Evolutionary conservation across 805 yeast species (phyloP).

Genomic region (Yamadazyma ubonensis): DNA sequence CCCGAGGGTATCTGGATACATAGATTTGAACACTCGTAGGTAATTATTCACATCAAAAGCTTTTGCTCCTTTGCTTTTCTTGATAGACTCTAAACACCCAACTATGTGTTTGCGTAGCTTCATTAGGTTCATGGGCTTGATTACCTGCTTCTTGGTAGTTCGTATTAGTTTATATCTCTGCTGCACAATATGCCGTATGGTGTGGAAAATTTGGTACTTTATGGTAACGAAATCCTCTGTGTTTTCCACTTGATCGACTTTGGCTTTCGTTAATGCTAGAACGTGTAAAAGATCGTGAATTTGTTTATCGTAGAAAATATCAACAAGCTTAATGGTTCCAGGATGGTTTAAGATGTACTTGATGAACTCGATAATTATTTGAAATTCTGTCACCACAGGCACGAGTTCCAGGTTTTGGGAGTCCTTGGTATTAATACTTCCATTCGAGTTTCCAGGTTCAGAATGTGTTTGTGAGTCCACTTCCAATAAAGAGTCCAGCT

Average conservation of each 20-base stretch:
- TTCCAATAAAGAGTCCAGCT: neutral
- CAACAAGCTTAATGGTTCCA: constrained; percentile 20
- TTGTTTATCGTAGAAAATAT: constrained; percentile 20
- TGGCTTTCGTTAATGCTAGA: constrained; percentile 13
- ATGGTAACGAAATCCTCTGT: constrained; percentile 3
- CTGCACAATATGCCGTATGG: constrained; percentile 27
- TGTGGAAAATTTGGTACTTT: constrained; percentile 22
- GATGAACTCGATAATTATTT: constrained; percentile 23
- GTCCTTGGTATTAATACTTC: too few relatives aligned
- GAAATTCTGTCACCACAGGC: constrained; percentile 22
- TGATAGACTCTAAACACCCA: constrained; percentile 16
- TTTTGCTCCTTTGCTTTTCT: constrained; percentile 4
- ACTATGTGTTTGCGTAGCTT: constrained; percentile 15
- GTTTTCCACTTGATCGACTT: neutral
- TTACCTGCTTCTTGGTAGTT: constrained; percentile 24
- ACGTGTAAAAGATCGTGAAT: constrained; percentile 20
- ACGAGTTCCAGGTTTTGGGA: neutral
- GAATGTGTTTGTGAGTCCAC: neutral
- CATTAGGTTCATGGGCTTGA: constrained; percentile 18
- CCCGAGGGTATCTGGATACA: constrained; percentile 12
- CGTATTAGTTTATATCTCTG: constrained; percentile 20
- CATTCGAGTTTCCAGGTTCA: neutral
- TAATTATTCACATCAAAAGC: constrained; percentile 13
- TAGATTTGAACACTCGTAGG: constrained; percentile 7
- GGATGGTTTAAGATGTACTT: constrained; percentile 19